These are phyloP conservation scores for Leptosphaerulina australis DNA, from an alignment of 2,329 filamentous ascomycete species.

Conservation along the genomic window DNA sequence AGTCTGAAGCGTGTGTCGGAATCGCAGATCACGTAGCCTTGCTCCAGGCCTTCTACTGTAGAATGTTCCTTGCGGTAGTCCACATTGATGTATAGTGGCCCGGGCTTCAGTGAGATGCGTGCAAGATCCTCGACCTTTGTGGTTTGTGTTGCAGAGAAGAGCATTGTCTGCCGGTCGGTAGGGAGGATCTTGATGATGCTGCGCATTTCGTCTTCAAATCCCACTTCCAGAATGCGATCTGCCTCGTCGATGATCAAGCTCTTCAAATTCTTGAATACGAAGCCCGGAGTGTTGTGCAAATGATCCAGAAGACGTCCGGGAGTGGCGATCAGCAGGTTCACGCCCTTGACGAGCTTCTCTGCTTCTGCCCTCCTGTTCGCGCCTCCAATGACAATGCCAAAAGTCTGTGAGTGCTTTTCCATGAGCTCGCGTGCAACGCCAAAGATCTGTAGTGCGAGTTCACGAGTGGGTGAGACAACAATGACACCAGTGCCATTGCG, in stretches of 20 bases:
- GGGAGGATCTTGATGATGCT: conserved; percentile 93
- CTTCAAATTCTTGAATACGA: conserved; percentile 90
- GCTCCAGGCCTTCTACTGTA: conserved; percentile 91
- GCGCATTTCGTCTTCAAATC: conserved; percentile 98
- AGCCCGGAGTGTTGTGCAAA: conserved; percentile 87
- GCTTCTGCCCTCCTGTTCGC: conserved; percentile 90
- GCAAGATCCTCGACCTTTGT: conserved; percentile 98
- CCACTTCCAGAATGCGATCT: conserved; percentile 93
- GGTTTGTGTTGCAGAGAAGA: conserved; percentile 98
- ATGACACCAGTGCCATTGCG: conserved; percentile 85
- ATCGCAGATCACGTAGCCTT: conserved; percentile 94
- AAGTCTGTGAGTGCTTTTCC: conserved; percentile 91
- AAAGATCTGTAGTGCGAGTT: conserved; percentile 94
- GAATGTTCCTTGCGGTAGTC: conserved; percentile 87
- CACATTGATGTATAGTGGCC: conserved; percentile 96
- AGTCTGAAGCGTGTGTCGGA: conserved; percentile 92
- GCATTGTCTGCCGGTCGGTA: conserved; percentile 88
- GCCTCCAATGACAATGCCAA: conserved; percentile 94
- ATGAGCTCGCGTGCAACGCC: conserved; percentile 92
- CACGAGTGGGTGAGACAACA: conserved; percentile 89
- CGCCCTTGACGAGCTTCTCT: conserved; percentile 91
- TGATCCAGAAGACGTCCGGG: conserved; percentile 93
- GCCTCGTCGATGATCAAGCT: conserved; percentile 95
- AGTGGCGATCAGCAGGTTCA: conserved; percentile 93
- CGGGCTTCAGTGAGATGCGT: conserved; percentile 86